phyloP scores from a whole-genome alignment of 2,329 filamentous ascomycete species.

The Monosporascus sp. region DNA sequence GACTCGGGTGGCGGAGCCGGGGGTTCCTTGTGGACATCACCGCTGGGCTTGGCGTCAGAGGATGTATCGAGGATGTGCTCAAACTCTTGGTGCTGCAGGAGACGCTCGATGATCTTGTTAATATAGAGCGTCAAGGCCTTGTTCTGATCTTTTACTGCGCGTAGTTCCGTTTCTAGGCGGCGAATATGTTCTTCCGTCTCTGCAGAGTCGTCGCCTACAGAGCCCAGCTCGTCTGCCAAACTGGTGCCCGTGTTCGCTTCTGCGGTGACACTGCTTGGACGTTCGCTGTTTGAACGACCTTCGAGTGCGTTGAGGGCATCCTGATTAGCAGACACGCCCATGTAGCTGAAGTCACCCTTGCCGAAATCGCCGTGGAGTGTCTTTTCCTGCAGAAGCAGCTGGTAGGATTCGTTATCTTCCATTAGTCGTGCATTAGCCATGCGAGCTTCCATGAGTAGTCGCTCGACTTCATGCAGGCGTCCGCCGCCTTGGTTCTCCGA shows the following conservation, averaged over 20 bases:
- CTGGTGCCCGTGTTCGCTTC: slow-evolving; percentile 41
- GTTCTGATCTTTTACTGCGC: slow-evolving; percentile 83
- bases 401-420: slow-evolving; percentile 99
- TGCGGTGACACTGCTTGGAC: slow-evolving; percentile 22
- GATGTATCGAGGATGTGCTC: slow-evolving; percentile 88
- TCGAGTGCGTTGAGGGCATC: slow-evolving; percentile 62
- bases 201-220: slow-evolving; percentile 57
- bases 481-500: slow-evolving; percentile 90
- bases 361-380: slow-evolving; percentile 91
- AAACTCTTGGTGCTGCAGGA: slow-evolving; percentile 91
- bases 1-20: slow-evolving; percentile 63
- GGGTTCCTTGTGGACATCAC: slow-evolving; percentile 75
- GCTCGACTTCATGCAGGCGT: slow-evolving; percentile 83
- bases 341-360: slow-evolving; percentile 74
- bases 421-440: slow-evolving; percentile 94
- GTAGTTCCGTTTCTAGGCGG: slow-evolving; percentile 73
- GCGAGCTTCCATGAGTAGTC: slow-evolving; percentile 81
- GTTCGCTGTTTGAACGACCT: slow-evolving; percentile 35
- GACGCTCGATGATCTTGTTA: slow-evolving; percentile 96
- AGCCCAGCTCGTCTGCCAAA: slow-evolving; percentile 80
- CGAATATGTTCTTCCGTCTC: slow-evolving; percentile 58
- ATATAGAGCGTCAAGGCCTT: slow-evolving; percentile 97
- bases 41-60: slow-evolving; percentile 51
- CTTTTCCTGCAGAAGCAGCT: slow-evolving; percentile 88
- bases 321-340: slow-evolving; percentile 53